Conservation (phyloP, 345 rosid genomes). For the Hypericum perforatum region DNA sequence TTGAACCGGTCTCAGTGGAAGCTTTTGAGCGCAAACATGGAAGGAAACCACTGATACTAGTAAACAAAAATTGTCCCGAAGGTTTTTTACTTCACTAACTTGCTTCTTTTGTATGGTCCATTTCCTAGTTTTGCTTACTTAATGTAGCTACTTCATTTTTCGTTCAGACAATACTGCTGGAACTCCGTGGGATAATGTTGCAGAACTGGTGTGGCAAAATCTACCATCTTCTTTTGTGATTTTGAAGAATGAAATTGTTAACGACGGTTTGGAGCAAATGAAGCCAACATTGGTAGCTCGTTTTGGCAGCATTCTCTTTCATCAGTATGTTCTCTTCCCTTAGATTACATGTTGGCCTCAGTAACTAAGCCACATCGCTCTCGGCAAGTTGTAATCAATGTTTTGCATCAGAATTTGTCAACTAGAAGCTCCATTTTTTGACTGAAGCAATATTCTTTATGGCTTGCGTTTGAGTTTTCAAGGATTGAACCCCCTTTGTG, state of each 20-base stretch:
- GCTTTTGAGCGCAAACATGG: constrained; percentile 17
- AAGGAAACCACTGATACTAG: constrained; percentile 27
- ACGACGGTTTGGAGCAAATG: constrained; percentile 9
- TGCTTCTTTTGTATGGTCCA: neutral
- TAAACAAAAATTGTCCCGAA: constrained; percentile 12
- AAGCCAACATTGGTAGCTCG: constrained; percentile 46
- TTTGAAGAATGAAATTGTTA: constrained; percentile 21
- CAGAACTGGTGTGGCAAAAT: constrained; percentile 39
- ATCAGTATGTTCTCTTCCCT: constrained; percentile 25
- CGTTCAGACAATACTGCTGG: constrained; percentile 4
- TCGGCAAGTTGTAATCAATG: no score
- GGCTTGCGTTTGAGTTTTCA: no score
- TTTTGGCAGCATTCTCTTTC: constrained; percentile 43
- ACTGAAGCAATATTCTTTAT: no score
- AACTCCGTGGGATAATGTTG: constrained; percentile 32
- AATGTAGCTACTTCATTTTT: constrained; percentile 3
- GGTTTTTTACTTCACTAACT: constrained; percentile 17
- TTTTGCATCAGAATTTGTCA: no score
- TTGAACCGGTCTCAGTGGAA: constrained; percentile 30
- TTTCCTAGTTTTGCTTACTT: neutral
- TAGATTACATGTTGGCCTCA: no score
- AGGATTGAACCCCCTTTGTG: no score
- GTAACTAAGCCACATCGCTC: no score
- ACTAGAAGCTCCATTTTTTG: no score
- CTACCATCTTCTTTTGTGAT: constrained; percentile 30